Conservation (phyloP, 129 eudicot genomes). For the Pittosporum tobira region DNA sequence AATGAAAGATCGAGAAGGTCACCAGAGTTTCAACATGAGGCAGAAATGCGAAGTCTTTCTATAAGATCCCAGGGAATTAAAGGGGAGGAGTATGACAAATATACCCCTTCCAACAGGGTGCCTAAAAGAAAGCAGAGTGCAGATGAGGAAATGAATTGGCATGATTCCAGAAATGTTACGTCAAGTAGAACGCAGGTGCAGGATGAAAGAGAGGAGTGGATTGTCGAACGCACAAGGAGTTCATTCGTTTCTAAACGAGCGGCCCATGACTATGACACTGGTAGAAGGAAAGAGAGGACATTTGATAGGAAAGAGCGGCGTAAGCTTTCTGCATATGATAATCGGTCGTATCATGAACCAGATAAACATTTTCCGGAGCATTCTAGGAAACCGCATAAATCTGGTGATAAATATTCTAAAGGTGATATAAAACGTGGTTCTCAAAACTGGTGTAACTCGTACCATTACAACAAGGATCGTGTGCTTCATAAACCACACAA, state of each 20-base stretch:
- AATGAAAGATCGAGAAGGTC: constrained; percentile 30
- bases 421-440: constrained; percentile 30
- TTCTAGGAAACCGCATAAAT: constrained; percentile 20
- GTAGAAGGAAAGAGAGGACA: constrained; percentile 17
- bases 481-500: constrained; percentile 25
- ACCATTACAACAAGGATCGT: constrained; percentile 23
- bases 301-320: constrained; percentile 14
- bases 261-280: constrained; percentile 13
- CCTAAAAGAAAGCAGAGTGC: constrained; percentile 30
- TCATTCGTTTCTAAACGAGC: constrained; percentile 17
- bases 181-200: constrained; percentile 23
- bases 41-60: constrained; percentile 17
- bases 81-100: constrained; percentile 15
- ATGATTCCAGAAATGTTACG: constrained; percentile 20
- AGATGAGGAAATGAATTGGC: constrained; percentile 31
- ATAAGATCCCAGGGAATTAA: constrained; percentile 17
- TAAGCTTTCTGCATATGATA: constrained; percentile 14
- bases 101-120: constrained; percentile 26
- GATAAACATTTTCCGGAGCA: constrained; percentile 25
- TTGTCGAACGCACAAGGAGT: constrained; percentile 19
- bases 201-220: constrained; percentile 29
- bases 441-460: constrained; percentile 13
- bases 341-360: constrained; percentile 24
- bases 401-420: constrained; percentile 28
- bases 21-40: constrained; percentile 22